Base-by-base conservation (phyloP, 192 early-diverging fungal species). In the Kappamyces sp. region DNA sequence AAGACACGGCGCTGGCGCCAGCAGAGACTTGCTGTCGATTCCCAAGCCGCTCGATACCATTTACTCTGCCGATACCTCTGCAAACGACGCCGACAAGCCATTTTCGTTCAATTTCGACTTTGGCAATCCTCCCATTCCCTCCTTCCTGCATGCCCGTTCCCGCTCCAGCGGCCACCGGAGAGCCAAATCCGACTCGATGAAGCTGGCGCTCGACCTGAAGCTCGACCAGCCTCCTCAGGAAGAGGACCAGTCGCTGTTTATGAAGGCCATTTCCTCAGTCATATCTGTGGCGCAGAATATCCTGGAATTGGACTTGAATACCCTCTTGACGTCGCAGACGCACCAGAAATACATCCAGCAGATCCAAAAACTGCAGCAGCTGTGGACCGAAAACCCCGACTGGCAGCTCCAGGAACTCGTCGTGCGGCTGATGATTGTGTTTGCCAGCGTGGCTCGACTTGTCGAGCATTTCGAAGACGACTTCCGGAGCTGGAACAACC, bases 401-500 rank as follows among this genome's bases (percentile, higher is more conserved):
- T 87, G 86, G 83, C 77, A 80, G 1, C 62, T 73, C 39, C 50
- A 49, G 63, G 70, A 51, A 66, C 73, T 77, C 75, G 71, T 79
- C 2, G 78, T 88, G 2, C 68, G 83, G 35, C 62, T 89, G 1
- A 59, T 91, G 34, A 70, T 90, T 43, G 81, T 78, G 11, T 86
- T 91, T 62, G 84, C 87, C 12, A 77, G 74, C 8, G 73, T 91
- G 14, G 88, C 85, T 11, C 72, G 90, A 37, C 70, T 91, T 15
- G 78, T 91, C 1, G 85, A 91, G 62, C 83, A 84, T 70, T 77
- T 89, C 72, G 85, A 91, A 49, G 88, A 84, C 12, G 87, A 91
- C 63, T 71, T 76, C 4, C 70, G 68, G 7, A 77, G 86, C 49
- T 89, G 88, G 88, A 66, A 47, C 5, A 67, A 73, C 42, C 55